Conservation (phyloP, 1,284 basidiomycete species). For the Porogramme epimiltina region DNA sequence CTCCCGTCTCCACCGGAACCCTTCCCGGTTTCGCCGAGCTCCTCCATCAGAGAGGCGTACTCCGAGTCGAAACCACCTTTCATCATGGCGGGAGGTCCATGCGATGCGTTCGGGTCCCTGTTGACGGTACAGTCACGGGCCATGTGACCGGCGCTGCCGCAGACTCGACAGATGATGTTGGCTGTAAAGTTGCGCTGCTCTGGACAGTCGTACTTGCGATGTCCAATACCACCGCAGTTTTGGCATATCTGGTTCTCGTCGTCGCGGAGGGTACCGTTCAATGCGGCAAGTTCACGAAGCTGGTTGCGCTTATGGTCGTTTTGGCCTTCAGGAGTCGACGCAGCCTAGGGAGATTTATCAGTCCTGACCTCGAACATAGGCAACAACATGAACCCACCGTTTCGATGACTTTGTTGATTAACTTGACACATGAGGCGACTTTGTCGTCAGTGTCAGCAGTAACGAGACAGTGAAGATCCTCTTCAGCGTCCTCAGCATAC, state of each 20-base stretch:
- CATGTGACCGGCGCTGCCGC: slow-evolving; percentile 96
- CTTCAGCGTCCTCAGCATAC: slow-evolving; percentile 94
- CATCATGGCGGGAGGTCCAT: slow-evolving; percentile 43
- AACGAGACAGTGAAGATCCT: slow-evolving; percentile 98
- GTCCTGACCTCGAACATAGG: not conserved
- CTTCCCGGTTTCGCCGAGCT: slow-evolving; percentile 86
- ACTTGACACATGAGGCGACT: slow-evolving; percentile 86
- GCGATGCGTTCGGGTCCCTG: slow-evolving; percentile 64
- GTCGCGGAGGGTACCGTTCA: slow-evolving; percentile 98
- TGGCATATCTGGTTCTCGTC: slow-evolving; percentile 99
- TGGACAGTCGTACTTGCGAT: slow-evolving; percentile 96
- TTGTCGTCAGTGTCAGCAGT: slow-evolving; percentile 93
- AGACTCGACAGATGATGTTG: slow-evolving; percentile 96
- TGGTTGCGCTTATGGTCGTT: slow-evolving; percentile 99
- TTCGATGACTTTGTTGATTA: slow-evolving; percentile 99
- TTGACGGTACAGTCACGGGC: slow-evolving; percentile 92
- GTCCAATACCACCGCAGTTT: slow-evolving; percentile 93
- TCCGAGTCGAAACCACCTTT: slow-evolving; percentile 92
- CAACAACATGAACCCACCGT: slow-evolving; percentile 64
- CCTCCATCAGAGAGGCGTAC: slow-evolving; percentile 96
- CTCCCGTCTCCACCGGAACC: slow-evolving; percentile 55
- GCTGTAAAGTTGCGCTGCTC: slow-evolving; percentile 96
- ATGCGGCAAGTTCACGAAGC: slow-evolving; percentile 93
- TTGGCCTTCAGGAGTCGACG: slow-evolving; percentile 97
- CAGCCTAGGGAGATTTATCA: slow-evolving; percentile 63